Evolutionary conservation across 2,329 filamentous ascomycete genomes (phyloP).

Genomic region (Pestalotiopsis sp.): DNA sequence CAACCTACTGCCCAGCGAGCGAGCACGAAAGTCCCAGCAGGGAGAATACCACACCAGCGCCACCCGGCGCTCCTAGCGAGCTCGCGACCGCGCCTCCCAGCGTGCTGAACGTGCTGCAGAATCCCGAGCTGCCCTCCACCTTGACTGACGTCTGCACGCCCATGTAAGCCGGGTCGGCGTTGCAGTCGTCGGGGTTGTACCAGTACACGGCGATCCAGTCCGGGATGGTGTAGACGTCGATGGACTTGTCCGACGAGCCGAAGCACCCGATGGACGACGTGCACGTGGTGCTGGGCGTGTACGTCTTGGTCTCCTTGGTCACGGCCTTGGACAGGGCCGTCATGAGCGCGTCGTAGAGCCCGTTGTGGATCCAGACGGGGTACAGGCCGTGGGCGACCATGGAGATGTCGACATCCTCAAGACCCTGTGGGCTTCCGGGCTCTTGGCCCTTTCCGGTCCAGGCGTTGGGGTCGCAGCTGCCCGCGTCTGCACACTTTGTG

Average conservation of each 20-base stretch:
- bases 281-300: neutral
- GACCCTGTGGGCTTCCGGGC: neutral
- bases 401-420: neutral
- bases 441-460: neutral
- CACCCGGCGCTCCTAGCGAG: neutral
- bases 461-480: neutral
- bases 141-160: neutral
- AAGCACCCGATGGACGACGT: neutral
- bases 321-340: neutral
- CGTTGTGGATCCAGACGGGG: neutral
- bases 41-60: neutral
- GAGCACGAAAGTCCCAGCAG: neutral
- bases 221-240: neutral
- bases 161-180: neutral
- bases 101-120: neutral
- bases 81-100: neutral
- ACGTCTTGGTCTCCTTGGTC: neutral
- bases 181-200: neutral
- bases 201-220: conserved; percentile 3
- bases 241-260: conserved; percentile 2
- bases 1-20: neutral
- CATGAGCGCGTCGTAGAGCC: neutral
- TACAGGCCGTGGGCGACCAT: neutral
- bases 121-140: neutral
- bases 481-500: neutral